Conservation (phyloP, 2,329 filamentous ascomycete species). For the Alternaria sp. region DNA sequence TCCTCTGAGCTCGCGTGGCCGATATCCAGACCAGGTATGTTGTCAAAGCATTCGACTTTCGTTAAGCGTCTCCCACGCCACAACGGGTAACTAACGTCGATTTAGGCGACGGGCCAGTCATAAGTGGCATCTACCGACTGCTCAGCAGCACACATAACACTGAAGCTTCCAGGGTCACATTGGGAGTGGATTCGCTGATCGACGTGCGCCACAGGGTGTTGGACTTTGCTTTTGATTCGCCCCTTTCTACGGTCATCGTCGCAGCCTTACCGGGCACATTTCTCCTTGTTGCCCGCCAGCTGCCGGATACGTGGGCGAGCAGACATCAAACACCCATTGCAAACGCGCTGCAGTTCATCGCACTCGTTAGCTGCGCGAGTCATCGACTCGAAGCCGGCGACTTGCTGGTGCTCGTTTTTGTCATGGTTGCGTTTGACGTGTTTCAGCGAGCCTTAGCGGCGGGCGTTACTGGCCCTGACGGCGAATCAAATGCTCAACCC, state of each 20-base stretch:
- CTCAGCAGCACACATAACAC: slow-evolving; percentile 26
- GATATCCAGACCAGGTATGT: slow-evolving; percentile 16
- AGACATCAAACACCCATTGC: slow-evolving; percentile 33
- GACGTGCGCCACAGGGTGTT: slow-evolving; percentile 26
- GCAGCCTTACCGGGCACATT: slow-evolving; percentile 33
- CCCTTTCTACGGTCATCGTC: slow-evolving; percentile 32
- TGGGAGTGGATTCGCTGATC: slow-evolving; percentile 22
- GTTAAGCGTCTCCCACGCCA: neutral
- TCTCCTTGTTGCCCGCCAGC: slow-evolving; percentile 23
- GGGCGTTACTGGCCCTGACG: slow-evolving; percentile 20
- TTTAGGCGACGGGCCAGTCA: slow-evolving; percentile 24
- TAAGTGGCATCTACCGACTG: slow-evolving; percentile 22
- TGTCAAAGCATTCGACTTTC: neutral
- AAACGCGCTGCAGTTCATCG: slow-evolving; percentile 34
- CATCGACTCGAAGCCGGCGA: slow-evolving; percentile 32
- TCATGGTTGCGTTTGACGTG: slow-evolving; percentile 47
- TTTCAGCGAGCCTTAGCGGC: slow-evolving; percentile 31
- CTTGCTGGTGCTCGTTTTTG: slow-evolving; percentile 37
- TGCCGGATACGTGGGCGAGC: slow-evolving; percentile 33
- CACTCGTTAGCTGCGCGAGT: slow-evolving; percentile 35
- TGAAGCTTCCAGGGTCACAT: slow-evolving; percentile 10
- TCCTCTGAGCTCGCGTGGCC: slow-evolving; percentile 16
- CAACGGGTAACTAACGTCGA: slow-evolving; percentile 17
- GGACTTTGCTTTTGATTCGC: slow-evolving; percentile 29
- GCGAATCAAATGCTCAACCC: slow-evolving; percentile 28